Evolutionary conservation across 2,329 filamentous ascomycete genomes (phyloP), one percentile per base, ranked within the genome.

Genomic region (Helotiales sp.): DNA sequence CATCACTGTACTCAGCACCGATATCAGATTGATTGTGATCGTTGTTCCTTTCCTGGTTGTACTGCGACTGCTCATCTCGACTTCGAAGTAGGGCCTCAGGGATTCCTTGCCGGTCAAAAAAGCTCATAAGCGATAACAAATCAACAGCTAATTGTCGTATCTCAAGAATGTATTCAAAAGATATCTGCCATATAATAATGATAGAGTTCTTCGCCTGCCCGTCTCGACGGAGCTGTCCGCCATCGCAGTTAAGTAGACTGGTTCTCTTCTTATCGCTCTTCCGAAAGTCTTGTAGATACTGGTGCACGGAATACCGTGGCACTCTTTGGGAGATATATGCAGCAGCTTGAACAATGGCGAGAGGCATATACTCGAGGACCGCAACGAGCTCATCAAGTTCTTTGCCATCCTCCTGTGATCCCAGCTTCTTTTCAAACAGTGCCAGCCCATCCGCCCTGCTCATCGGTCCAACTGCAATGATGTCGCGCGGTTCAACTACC

Each of bases 271-370:
- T 47, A 45, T 79, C 76, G 68, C 73, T 79, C 61, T 77, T 64
- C 72, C 11, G 69, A 73, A 64, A 83, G 79, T 71, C 74, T 4
- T 77, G 64, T 1, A 84, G 66, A 62, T 85, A 86, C 40, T 75
- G 57, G 52, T 65, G 30, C 0, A 80, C 68, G 0, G 80, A 79
- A 63, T 65, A 75, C 30, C 74, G 74, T 1, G 77, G 77, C 15
- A n/a, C n/a, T n/a, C n/a, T 69, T 49, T 61, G 54, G 6, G 22
- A 64, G 67, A 77, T 74, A 62, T 77, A 76, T 40, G 71, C 62
- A 15, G 66, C 73, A 10, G 74, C 75, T 49, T 76, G 72, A 24
- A 72, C 71, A 40, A 77, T 75, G 45, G 74, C 75, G 28, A n/a
- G n/a, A n/a, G n/a, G n/a, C n/a, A n/a, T n/a, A n/a, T n/a, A n/a